Base-by-base conservation (phyloP, 2,329 filamentous ascomycete genomes). In the Huntiella abstrusa region DNA sequence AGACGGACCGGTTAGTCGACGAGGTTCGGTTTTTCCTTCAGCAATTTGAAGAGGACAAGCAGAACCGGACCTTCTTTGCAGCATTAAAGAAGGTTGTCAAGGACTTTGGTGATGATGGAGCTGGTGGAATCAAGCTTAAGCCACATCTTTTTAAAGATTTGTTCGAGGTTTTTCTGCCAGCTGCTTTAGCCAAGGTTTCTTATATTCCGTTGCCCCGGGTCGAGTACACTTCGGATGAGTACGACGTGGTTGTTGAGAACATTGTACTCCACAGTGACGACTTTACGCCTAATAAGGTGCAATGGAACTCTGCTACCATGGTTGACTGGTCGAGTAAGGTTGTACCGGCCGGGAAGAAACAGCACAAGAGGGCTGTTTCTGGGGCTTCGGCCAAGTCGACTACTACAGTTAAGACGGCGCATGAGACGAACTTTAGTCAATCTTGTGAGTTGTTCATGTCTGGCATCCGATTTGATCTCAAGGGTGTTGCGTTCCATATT, bases 231-330 rank as follows among this genome's bases (percentile, higher is more conserved):
- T 91, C 96, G 55, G 70, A 73, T 2, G 76, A 80, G 69, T 69
- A 93, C 44, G 91, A 98, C 61, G 80, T 80, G 42, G 74, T 96
- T 42, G 74, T 98, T 39, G 91, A 98, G 67, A 98, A 98, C 61
- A 68, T 98, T 8, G 81, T 95, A 40, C 73, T 98, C 45, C 91
- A 98, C 66, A 87, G 84, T 53, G 87, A 96, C 68, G 98, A 98
- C 64, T 77, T 98, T 55, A 85, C 87, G 64, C 91, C 91, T 52
- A 98, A 98, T 55, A 71, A 88, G 4, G 62, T 93, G 35, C 88
- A 98, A 61, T 71, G 96, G 51, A 75, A 78, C 49, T 91, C 77
- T 58, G 87, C 96, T 65, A 91, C 96, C 67, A 92, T 91, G 67
- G 85, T 87, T 74, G 79, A 83, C 54, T 94, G 83, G 78, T 91